These are phyloP conservation scores for Trametes cinnabarina DNA, from an alignment of 768 basidiomycete genomes.

Conservation along the genomic window DNA sequence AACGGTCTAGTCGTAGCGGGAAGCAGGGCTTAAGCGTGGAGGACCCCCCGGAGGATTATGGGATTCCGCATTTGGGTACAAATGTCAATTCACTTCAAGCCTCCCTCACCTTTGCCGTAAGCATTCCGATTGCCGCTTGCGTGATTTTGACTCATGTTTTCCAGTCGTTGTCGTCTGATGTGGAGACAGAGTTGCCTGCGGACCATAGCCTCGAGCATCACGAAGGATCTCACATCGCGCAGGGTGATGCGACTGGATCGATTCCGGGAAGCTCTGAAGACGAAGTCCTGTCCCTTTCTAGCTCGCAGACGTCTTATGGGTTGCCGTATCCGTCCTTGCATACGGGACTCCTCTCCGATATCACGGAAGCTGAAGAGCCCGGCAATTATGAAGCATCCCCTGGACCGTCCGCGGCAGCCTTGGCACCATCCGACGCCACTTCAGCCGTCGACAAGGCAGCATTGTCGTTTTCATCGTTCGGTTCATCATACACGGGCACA, in stretches of 20 bases:
- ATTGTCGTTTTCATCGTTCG: conserved; percentile 14
- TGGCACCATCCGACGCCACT: not conserved
- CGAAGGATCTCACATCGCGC: too few species aligned
- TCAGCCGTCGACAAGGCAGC: not conserved
- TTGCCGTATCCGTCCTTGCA: not conserved
- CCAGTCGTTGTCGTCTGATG: not conserved
- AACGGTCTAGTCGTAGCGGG: too few species aligned
- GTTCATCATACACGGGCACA: conserved; percentile 13
- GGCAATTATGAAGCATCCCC: not conserved
- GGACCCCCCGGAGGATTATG: too few species aligned
- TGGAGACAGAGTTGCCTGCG: not conserved
- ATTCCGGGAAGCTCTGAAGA: not conserved
- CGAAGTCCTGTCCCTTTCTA: not conserved
- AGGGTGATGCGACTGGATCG: too few species aligned
- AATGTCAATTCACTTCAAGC: too few species aligned
- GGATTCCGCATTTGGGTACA: too few species aligned
- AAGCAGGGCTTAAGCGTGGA: too few species aligned
- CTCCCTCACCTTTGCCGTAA: too few species aligned
- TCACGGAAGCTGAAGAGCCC: conserved; percentile 9
- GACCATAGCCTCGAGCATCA: too few species aligned
- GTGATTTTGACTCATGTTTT: too few species aligned
- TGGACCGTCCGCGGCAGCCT: not conserved
- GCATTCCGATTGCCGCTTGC: too few species aligned
- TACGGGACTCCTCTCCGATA: conserved; percentile 13
- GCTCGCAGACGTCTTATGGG: not conserved